Evolutionary conservation across 352 stramenopile genomes (phyloP), one percentile per base, ranked within the genome.

Genomic region (Phytophthora tubulina): DNA sequence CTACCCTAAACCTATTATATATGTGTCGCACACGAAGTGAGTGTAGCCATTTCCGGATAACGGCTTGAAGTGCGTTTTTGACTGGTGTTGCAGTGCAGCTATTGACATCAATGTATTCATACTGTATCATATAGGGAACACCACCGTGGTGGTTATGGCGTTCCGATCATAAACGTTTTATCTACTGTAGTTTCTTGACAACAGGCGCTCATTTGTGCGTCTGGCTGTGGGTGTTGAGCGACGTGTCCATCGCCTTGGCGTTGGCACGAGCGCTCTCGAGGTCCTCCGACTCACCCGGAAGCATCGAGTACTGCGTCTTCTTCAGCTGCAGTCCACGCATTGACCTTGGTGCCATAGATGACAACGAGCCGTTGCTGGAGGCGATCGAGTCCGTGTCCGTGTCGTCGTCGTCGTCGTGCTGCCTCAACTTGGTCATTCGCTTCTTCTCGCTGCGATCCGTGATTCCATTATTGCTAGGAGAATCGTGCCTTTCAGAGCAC

Each of bases 291-390:
- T 73, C 67, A 6, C 61, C 61, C 8, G 84, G 80, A 9, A 92
- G 54, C 65, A 82, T 85, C 56, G 83, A 76, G 70, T 92, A 92
- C 35, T 88, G 79, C 44, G 79, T 75, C 69, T 89, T 91, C 58
- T 86, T 89, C 21, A 78, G 50, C 42, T 89, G 79, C 46, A 73
- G 45, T 10, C 56, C 62, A 11, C 72, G 58, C 59, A 74, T 54
- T 13, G 73, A 72, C 11, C 58, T 59, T 5, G 69, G 63, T 2
- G 60, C 61, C 56, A 61, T 68, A 3, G 48, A 66, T 6, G 67
- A 70, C 46, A 67, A 42, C 4, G 73, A 76, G 2, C 33, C 60
- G 27, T 51, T 75, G 51, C 58, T 77, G 48, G 60, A 72, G 6
- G 49, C 32, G 6, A 67, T 70, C 4, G 68, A 73, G 14, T 31